Conservation (phyloP, 2,329 filamentous ascomycete genomes). For the Thelonectria rubi region DNA sequence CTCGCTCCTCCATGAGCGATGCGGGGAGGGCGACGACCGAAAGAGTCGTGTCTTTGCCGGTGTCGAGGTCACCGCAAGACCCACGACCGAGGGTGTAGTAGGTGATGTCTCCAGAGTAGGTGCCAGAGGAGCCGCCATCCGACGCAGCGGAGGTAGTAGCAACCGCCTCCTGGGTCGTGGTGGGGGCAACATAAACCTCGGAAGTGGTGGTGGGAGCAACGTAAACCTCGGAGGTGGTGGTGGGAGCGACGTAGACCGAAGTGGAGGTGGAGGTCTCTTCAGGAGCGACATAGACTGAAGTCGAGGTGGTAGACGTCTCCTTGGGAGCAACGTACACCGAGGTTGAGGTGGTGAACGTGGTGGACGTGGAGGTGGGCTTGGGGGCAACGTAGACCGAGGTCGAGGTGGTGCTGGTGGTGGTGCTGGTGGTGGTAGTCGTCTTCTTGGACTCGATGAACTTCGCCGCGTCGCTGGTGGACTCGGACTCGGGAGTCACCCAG, state of each 20-base stretch:
- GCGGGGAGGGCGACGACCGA: conserved; percentile 75
- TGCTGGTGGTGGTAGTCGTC: conserved; percentile 33
- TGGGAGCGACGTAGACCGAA: conserved; percentile 24
- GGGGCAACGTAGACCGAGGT: conserved; percentile 27
- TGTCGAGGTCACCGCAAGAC: conserved; percentile 72
- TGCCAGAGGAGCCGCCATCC: conserved; percentile 26
- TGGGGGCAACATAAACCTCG: conserved; percentile 28
- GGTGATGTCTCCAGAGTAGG: conserved; percentile 72
- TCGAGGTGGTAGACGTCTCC: conserved; percentile 6
- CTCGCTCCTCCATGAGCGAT: conserved; percentile 66
- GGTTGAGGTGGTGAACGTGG: conserved; percentile 27
- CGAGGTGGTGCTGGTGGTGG: conserved; percentile 35
- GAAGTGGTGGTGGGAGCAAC: conserved; percentile 26
- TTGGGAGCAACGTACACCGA: conserved; percentile 27
- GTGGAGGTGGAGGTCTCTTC: conserved; percentile 22
- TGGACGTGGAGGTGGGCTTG: conserved; percentile 37
- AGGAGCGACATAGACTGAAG: conserved; percentile 1
- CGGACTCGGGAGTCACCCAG: conserved; percentile 49
- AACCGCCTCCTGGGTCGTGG: background rate
- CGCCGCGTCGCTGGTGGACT: conserved; percentile 28
- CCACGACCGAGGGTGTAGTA: conserved; percentile 77
- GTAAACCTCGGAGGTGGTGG: conserved; percentile 27
- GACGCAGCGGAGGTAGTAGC: conserved; percentile 29
- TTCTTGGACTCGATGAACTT: conserved; percentile 34
- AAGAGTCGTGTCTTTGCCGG: conserved; percentile 61